Evolutionary conservation across 768 basidiomycete species (phyloP).

Genomic region (Amyloporia xantha): DNA sequence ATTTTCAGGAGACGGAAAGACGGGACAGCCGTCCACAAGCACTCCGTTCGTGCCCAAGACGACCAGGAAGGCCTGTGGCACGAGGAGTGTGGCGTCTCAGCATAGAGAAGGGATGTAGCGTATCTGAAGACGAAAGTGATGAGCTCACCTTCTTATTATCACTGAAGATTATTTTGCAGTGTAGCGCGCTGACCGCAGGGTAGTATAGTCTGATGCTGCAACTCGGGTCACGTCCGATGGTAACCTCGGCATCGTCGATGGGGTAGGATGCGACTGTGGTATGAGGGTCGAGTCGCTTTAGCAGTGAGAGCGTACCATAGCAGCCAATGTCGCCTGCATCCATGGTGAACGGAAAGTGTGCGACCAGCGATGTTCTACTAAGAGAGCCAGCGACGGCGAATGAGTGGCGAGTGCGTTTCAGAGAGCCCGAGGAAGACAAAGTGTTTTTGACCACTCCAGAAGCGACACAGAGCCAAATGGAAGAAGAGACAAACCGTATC

Average conservation of each 20-base stretch:
- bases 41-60: conserved; percentile 55
- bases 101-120: not conserved
- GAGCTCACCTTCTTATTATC: conserved; percentile 52
- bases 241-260: conserved; percentile 59
- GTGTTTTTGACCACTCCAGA: too few species aligned
- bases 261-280: conserved; percentile 59
- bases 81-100: not conserved
- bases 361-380: too few species aligned
- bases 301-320: conserved; percentile 57
- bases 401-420: too few species aligned
- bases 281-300: conserved; percentile 44
- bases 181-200: conserved; percentile 49
- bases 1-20: conserved; percentile 39
- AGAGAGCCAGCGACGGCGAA: too few species aligned
- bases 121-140: not conserved
- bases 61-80: conserved; percentile 54
- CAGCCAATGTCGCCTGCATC: conserved; percentile 51
- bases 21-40: conserved; percentile 54
- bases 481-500: too few species aligned
- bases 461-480: too few species aligned
- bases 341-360: too few species aligned
- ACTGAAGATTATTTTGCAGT: conserved; percentile 59
- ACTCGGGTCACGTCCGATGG: conserved; percentile 58
- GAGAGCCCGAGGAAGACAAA: too few species aligned
- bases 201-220: conserved; percentile 72